These are phyloP conservation scores for Beta corolliflora DNA, from an alignment of 179 eudicot genomes.

Conservation along the genomic window DNA sequence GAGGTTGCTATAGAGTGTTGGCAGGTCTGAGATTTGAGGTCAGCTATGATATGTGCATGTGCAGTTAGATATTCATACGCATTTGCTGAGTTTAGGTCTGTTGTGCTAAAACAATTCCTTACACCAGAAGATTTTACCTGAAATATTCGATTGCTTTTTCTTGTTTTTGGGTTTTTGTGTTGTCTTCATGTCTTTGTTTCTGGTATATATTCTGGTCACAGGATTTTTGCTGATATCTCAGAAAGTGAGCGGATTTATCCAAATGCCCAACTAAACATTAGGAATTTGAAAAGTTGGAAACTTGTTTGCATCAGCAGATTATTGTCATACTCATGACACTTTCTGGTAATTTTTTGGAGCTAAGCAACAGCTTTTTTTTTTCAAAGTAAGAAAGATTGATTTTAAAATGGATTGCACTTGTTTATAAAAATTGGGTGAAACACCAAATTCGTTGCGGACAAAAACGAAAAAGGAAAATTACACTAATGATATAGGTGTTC, in stretches of 20 bases:
- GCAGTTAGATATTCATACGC: conserved; percentile 5
- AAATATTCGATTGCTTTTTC: background rate
- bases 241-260: background rate
- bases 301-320: background rate
- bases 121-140: background rate
- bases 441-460: too few relatives aligned
- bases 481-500: too few relatives aligned
- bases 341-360: too few relatives aligned
- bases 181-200: background rate
- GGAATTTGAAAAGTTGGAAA: background rate
- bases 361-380: too few relatives aligned
- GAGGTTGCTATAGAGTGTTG: background rate
- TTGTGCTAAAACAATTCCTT: conserved; percentile 5
- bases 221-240: background rate
- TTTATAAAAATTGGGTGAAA: too few relatives aligned
- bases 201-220: background rate
- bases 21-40: background rate
- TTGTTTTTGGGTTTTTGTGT: background rate
- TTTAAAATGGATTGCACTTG: too few relatives aligned
- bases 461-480: too few relatives aligned
- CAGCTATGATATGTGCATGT: conserved; percentile 15
- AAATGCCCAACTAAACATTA: conserved; percentile 2
- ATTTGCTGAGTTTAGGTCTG: conserved; percentile 18
- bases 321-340: too few relatives aligned
- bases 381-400: too few relatives aligned